Percentiles rank a stretch among this genome's conserved stretches.
Conservation (phyloP, 2,329 filamentous ascomycete species). For the Cladosporium sp. region DNA sequence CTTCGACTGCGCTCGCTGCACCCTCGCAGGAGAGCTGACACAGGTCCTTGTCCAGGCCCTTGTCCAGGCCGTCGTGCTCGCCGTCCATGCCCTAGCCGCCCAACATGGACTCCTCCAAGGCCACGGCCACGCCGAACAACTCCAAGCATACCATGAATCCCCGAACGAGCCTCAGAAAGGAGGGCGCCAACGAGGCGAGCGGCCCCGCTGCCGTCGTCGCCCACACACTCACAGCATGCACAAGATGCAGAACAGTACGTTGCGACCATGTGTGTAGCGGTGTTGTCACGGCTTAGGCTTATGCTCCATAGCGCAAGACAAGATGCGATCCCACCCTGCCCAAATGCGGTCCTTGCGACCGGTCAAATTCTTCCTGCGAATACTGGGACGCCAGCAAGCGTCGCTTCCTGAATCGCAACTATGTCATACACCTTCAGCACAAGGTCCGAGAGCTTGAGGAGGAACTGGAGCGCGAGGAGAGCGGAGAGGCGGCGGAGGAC, state of each 20-base stretch:
- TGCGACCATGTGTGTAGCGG: not conserved
- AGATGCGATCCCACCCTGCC: slow-evolving; percentile 91
- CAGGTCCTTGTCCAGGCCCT: slow-evolving; percentile 9
- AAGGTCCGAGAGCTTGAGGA: slow-evolving; percentile 76
- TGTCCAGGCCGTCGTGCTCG: slow-evolving; percentile 4
- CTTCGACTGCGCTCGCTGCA: not conserved
- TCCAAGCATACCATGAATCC: slow-evolving; percentile 8
- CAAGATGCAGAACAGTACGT: slow-evolving; percentile 70
- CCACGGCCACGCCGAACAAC: slow-evolving; percentile 3
- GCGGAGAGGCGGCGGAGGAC: slow-evolving; percentile 66
- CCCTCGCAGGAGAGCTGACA: slow-evolving; percentile 4
- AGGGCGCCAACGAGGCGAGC: slow-evolving; percentile 12
- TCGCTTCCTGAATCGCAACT: slow-evolving; percentile 79
- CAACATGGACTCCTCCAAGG: slow-evolving; percentile 6
- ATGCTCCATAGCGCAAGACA: slow-evolving; percentile 72
- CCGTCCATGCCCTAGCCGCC: slow-evolving; percentile 5
- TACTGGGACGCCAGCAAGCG: slow-evolving; percentile 90
- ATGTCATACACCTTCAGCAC: slow-evolving; percentile 88
- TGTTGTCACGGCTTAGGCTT: not conserved
- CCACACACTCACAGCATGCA: slow-evolving; percentile 75
- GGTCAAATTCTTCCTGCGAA: slow-evolving; percentile 85
- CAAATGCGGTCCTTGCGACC: slow-evolving; percentile 85
- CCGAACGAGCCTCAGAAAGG: slow-evolving; percentile 14
- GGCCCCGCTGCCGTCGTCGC: slow-evolving; percentile 46
- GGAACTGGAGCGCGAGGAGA: slow-evolving; percentile 73